A percentile compares a stretch with the other conserved stretches of the same genome.
Evolutionary conservation across 352 stramenopile genomes (phyloP).

Genomic region (Globisporangium orthogonon): DNA sequence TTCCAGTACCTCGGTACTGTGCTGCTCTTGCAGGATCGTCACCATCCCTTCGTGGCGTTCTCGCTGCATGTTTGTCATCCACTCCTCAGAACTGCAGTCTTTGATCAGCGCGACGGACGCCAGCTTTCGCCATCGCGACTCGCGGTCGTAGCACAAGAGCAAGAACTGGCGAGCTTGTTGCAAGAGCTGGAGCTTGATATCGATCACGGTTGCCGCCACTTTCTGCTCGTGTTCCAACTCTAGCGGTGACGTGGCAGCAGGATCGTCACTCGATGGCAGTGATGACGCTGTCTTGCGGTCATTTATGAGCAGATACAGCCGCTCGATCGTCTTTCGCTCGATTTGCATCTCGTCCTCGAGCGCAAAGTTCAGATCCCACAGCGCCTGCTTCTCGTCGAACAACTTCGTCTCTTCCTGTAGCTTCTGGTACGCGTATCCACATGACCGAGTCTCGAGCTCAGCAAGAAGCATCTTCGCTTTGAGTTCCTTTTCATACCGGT

Average conservation of each 20-base stretch:
- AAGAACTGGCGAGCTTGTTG: constrained; percentile 50
- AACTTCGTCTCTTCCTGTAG: constrained; percentile 51
- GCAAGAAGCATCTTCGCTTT: constrained; percentile 34
- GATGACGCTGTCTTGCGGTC: constrained; percentile 2
- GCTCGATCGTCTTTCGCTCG: constrained; percentile 33
- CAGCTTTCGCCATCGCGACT: constrained; percentile 51
- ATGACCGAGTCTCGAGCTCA: constrained; percentile 36
- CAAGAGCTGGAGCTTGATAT: constrained; percentile 39
- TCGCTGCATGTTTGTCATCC: constrained; percentile 56
- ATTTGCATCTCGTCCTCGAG: constrained; percentile 36
- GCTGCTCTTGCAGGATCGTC: constrained; percentile 36
- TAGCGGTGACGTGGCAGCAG: neutral
- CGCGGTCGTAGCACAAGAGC: constrained; percentile 57
- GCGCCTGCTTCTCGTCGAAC: constrained; percentile 50
- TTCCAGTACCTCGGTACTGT: constrained; percentile 29
- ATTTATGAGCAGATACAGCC: constrained; percentile 31
- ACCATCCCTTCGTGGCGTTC: constrained; percentile 47
- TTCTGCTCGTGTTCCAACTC: constrained; percentile 20
- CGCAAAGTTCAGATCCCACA: constrained; percentile 47
- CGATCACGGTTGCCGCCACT: constrained; percentile 34
- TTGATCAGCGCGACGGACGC: constrained; percentile 41
- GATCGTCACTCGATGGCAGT: neutral
- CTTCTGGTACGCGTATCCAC: constrained; percentile 32
- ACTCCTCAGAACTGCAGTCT: constrained; percentile 53
- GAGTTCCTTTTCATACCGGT: constrained; percentile 10